Base-by-base conservation (phyloP, 768 basidiomycete species). In the Omphalotus guepiniiformis region DNA sequence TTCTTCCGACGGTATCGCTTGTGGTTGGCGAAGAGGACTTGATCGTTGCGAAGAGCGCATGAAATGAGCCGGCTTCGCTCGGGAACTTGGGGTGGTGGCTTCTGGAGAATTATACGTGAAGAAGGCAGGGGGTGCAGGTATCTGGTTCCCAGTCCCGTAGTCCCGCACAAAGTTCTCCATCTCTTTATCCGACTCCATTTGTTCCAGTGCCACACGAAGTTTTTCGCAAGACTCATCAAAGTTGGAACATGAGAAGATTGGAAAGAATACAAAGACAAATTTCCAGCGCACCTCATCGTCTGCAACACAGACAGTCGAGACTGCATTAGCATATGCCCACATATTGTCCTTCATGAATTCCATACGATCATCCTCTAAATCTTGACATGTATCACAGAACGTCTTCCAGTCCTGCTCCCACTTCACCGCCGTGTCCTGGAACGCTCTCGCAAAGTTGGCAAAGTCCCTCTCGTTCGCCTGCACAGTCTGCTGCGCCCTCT, bases 351-450 rank as follows among this genome's bases (percentile, higher is more conserved):
- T 97, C 72, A 88, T 83, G 62, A 95, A 91, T 51, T 93, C 91
- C 60, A 94, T 68, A n/a, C 96, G 79, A 49, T 93, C 85, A 56
- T 97, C 93, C 59, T 99, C 96, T 41, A 96, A 68, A 68, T 99
- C 96, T 66, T 99, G 96, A 52, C 91, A 91, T 36, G 79, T 80
- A 64, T 99, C 96, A 60, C 92, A 94, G 67, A 96, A 98, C 2
- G 71, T 71, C 65, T 90, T 94, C 96, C 96, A 99, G 50, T 90
- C 86, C 52, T 77, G 73, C 61, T 96, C 93, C 96, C 95, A 98
- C 58, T 87, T 86, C 41, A 70, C 74, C 18, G 78, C 74, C 12
- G 91, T 95, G 41, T 90, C 88, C 54, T 82, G 79, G 32, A 96
- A 65, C 0, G 82, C 85, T 47, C 79, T 80, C 2, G 88, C 80